Evolutionary conservation across 345 rosid species (phyloP).

Genomic region (Salix caprea): DNA sequence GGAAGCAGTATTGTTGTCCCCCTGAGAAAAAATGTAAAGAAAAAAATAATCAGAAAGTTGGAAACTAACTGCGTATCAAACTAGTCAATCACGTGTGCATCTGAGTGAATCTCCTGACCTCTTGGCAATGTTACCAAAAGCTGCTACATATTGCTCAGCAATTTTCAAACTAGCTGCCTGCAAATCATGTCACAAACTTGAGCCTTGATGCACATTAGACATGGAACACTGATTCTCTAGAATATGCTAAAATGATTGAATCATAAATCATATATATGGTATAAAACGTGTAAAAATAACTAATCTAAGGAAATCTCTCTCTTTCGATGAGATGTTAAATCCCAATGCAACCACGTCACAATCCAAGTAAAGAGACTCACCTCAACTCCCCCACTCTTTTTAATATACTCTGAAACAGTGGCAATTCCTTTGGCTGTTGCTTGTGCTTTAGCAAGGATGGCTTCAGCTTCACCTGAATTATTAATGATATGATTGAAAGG

Average conservation of each 20-base stretch:
- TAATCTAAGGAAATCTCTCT: background rate
- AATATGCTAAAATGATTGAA: background rate
- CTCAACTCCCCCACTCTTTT: constrained; percentile 78
- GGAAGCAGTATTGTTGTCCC: constrained; percentile 96
- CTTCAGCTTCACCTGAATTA: constrained; percentile 84
- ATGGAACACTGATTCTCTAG: background rate
- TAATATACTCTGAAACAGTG: constrained; percentile 63
- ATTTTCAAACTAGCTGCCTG: background rate
- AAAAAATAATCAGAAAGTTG: background rate
- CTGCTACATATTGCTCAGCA: constrained; percentile 71
- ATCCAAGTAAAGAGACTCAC: constrained; percentile 34
- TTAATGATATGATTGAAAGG: background rate
- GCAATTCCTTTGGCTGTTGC: constrained; percentile 76
- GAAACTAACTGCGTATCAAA: background rate
- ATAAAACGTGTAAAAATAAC: background rate
- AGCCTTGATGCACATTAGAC: background rate
- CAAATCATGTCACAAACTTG: background rate
- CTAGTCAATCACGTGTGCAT: background rate
- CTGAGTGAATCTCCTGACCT: constrained; percentile 39
- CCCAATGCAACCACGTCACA: background rate
- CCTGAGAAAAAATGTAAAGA: constrained; percentile 30
- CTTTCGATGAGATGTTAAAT: too few relatives aligned
- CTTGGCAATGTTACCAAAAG: constrained; percentile 83
- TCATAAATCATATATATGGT: background rate
- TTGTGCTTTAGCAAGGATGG: constrained; percentile 76